Base-by-base conservation (phyloP, 768 basidiomycete genomes). In the Xanthoconium stramineum region DNA sequence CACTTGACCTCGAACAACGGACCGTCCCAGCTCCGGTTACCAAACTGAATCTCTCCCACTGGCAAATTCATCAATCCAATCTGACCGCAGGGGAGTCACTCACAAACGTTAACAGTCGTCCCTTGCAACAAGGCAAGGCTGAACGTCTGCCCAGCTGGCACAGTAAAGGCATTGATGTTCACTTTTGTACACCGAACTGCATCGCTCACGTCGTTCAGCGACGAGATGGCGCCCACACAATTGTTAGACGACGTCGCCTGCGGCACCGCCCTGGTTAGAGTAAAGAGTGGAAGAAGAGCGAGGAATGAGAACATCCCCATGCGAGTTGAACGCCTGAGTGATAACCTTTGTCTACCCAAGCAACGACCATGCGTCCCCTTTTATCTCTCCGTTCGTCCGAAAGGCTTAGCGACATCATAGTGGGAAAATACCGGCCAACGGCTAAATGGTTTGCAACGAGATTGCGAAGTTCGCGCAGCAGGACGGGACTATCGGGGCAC, bases 21-120 rank as follows among this genome's bases (percentile, higher is more conserved):
- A 13, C 83, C 84, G 0, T 63, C 70, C 83, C 83, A 84, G 39
- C 63, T 77, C 52, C 64, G 10, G 47, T 78, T 79, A 8, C 78
- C 83, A 64, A 88, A 87, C 24, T 66, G 60, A 44, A 88, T 75
- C 33, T 86, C 78, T 17, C 86, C 86, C 57, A 75, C 82, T 85
- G 32, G 0, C n/a, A 39, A 30, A 42, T 20, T 29, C 50, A 37
- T 56, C 38, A 51, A 37, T 32, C 5, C 3, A 20, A 36, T 2
- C 29, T 32, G 12, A 36, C 12, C 5, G 10, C 15, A 12, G 6
- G 43, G 10, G n/a, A 47, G 33, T 30, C 19, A 70, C 81, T 64
- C 60, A 84, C 84, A 68, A 69, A 87, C 69, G 47, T 80, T 85
- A 56, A 88, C 85, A 5, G 76, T 83, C 2, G 83, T 79, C 6